Base-by-base conservation (phyloP, 805 yeast genomes). In the Clavispora santaluciae region DNA sequence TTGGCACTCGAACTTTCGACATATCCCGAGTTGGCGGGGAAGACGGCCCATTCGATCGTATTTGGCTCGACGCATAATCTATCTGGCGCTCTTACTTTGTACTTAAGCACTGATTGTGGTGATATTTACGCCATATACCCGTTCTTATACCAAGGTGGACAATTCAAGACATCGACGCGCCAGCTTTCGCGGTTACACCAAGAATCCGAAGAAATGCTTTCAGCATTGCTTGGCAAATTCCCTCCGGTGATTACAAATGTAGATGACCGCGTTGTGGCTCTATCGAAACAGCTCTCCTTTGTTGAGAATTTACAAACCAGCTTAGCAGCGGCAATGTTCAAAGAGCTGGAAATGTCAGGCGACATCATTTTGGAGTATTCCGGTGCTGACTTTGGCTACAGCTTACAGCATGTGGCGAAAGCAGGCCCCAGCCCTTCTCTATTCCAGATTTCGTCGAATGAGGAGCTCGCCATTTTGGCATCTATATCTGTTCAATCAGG, bases 31-130 rank as follows among this genome's bases (percentile, higher is more conserved):
- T 37, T 50, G 13, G n/a, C 17, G 5, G 43, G 31, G 1, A 35
- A 38, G 8, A 33, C 22, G 5, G 45, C 38, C 10, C 25, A 35
- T 29, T 48, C 54, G 4, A 48, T 51, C 16, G 40, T 52, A 2
- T 48, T 51, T 29, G 55, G 54, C n/a, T 42, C 51, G 9, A 33
- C 33, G 6, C 21, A 18, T 16, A 44, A 40, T 33, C 40, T 46
- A 17, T 36, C 49, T 4, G 54, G 54, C 11, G 12, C 43, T 11
- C 35, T 46, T 16, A 44, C 54, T 0, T 39, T 50, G 17, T 50
- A 50, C 39, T 22, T 49, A 34, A 37, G 41, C 30, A 44, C 53
- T 5, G 21, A 23, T 1, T 13, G 29, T 8, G 54, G 54, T 4
- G 25, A 24, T 1, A 30, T 50, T 0, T 47, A 22, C 23, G 49